Percentiles rank a stretch among this genome's conserved stretches.
phyloP scores from a whole-genome alignment of 148 eudicot species.

The Hydrangea macrophylla region DNA sequence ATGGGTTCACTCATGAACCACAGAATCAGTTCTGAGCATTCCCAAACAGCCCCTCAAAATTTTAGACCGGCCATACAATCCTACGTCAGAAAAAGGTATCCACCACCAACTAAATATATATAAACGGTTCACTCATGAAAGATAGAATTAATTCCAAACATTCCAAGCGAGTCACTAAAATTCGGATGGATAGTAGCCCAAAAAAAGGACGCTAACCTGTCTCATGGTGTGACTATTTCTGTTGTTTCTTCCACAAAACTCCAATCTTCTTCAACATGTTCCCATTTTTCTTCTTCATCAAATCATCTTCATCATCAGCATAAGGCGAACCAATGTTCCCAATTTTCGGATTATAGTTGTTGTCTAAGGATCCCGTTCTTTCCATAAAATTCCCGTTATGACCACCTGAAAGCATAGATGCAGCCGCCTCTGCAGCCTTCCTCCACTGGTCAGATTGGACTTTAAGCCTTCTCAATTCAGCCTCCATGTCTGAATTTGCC shows the following conservation, averaged over 20 bases:
- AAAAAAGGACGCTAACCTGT: slow-evolving; percentile 9
- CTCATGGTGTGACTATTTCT: slow-evolving; percentile 36
- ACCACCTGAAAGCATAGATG: slow-evolving; percentile 67
- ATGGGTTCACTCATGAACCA: too few species aligned
- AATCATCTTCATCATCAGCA: slow-evolving; percentile 66
- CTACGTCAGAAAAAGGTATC: too few species aligned
- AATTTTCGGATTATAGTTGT: slow-evolving; percentile 35
- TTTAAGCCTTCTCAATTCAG: slow-evolving; percentile 72
- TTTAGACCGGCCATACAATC: too few species aligned
- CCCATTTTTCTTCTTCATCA: slow-evolving; percentile 75
- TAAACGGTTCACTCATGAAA: too few species aligned
- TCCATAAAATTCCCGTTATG: slow-evolving; percentile 62
- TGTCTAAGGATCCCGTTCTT: slow-evolving; percentile 66
- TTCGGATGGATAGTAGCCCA: too few species aligned
- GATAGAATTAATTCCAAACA: too few species aligned
- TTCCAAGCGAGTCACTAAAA: too few species aligned
- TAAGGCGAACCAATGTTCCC: slow-evolving; percentile 45
- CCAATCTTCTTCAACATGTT: slow-evolving; percentile 77
- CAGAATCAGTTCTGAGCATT: too few species aligned
- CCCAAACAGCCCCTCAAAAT: too few species aligned
- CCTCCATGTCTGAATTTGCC: slow-evolving; percentile 62
- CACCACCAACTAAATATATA: too few species aligned
- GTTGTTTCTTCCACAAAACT: slow-evolving; percentile 85
- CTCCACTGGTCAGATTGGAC: slow-evolving; percentile 93
- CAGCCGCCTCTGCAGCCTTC: slow-evolving; percentile 97